A percentile compares a stretch with the other conserved stretches of the same genome.
Evolutionary conservation across 2,329 filamentous ascomycete species (phyloP).

Genomic region (Xylariaceae sp.): DNA sequence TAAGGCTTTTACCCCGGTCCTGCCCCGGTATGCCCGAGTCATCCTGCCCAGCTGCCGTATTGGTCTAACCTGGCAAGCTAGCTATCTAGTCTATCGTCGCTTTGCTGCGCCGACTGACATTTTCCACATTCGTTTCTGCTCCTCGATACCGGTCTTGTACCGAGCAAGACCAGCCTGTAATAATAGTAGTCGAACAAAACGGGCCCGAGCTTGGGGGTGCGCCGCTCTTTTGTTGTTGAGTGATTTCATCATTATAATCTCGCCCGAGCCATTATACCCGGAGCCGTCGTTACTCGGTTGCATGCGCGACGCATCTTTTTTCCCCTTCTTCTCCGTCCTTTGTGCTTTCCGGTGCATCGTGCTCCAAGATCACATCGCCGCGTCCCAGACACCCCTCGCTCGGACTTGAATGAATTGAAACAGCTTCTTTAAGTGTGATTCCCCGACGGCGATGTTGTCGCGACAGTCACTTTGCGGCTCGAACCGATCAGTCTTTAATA

Average conservation of each 20-base stretch:
- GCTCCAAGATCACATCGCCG: neutral
- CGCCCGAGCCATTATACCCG: neutral
- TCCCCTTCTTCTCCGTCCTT: neutral
- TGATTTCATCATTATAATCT: neutral
- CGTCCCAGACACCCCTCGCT: neutral
- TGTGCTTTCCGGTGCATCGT: neutral
- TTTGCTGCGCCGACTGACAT: too few relatives aligned
- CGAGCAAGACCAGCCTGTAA: neutral
- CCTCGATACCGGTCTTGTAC: too few relatives aligned
- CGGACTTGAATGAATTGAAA: neutral
- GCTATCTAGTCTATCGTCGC: too few relatives aligned
- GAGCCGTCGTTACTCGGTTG: neutral
- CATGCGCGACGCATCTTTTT: neutral
- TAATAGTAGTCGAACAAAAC: neutral
- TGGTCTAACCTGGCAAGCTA: too few relatives aligned
- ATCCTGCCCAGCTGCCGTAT: too few relatives aligned
- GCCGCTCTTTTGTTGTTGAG: neutral
- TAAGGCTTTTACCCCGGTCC: too few relatives aligned
- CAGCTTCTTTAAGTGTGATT: neutral
- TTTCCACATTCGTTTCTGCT: too few relatives aligned
- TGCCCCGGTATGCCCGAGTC: too few relatives aligned
- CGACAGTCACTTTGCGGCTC: conserved; percentile 12
- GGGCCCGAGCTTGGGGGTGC: neutral
- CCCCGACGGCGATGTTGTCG: conserved; percentile 13
- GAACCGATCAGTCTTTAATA: conserved; percentile 16